These are phyloP conservation scores for Prunus kanzakura DNA, from an alignment of 306 rosid genomes.

Conservation along the genomic window DNA sequence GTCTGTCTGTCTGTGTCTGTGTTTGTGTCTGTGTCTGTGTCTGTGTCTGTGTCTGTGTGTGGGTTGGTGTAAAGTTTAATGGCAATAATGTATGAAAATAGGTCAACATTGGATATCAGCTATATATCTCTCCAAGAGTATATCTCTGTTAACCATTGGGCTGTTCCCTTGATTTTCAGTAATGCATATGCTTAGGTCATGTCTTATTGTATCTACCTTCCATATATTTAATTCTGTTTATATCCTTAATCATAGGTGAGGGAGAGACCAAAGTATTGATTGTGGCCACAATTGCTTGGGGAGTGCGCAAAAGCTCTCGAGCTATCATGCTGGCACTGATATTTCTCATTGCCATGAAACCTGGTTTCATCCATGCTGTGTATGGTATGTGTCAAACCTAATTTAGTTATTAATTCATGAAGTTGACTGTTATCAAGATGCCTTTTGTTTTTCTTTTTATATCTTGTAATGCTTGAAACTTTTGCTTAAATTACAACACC, in stretches of 20 bases:
- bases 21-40: too few relatives aligned
- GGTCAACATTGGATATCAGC: too few relatives aligned
- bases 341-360: conserved; percentile 85
- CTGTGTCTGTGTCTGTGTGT: too few relatives aligned
- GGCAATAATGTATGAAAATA: too few relatives aligned
- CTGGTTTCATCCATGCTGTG: conserved; percentile 96
- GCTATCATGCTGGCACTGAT: conserved; percentile 79
- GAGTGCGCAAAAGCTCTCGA: conserved; percentile 85
- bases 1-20: too few relatives aligned
- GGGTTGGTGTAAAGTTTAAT: too few relatives aligned
- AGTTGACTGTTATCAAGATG: neutral
- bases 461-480: neutral
- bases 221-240: conserved; percentile 16
- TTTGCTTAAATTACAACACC: conserved; percentile 18
- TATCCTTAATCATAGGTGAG: conserved; percentile 45
- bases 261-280: conserved; percentile 94
- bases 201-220: neutral
- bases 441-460: neutral
- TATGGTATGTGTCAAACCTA: conserved; percentile 62
- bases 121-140: too few relatives aligned
- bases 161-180: neutral
- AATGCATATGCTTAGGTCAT: neutral
- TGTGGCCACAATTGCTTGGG: conserved; percentile 98
- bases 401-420: neutral
- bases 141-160: too few relatives aligned